Evolutionary conservation across 179 eudicot genomes (phyloP), one percentile per base, ranked within the genome.

Genomic region (Beta lomatogona): DNA sequence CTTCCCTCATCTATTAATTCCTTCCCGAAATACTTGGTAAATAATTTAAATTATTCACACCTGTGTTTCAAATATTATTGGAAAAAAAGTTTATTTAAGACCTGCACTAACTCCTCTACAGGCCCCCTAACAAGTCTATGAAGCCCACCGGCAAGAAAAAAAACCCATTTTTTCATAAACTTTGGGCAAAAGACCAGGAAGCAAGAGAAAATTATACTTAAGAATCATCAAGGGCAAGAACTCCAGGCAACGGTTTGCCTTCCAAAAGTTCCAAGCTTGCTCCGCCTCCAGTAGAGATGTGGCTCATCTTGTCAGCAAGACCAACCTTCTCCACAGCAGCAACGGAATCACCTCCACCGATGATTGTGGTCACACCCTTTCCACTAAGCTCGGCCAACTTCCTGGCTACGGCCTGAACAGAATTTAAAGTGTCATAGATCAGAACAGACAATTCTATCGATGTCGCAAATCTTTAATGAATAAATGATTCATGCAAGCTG

Each of bases 301-400:
- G 96, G 90, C 94, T 92, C 96, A 92, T 92, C 82, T 88, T 86
- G 73, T 93, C 97, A 0, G 97, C 96, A 1, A 93, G 89, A 31
- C 97, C 97, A 55, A 83, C 97, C 86, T 92, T 93, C 87, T 93
- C 97, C 0, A 93, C 97, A 45, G 97, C 95, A 48, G 95, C 97
- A 73, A 93, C 95, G 0, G 97, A 93, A 80, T 93, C 97, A 6
- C 97, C 97, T 14, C 97, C 97, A 21, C 96, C 97, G 36, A 92
- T 91, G 84, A 92, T 92, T 45, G 96, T 92, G 15, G 96, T 92
- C 73, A 92, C 96, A 6, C 96, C 96, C 78, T 89, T 86, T 67
- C 88, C 91, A 63, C 94, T 88, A 3, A 92, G 82, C 12, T 89
- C 94, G 22, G 95, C 97, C 87, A 93, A 76, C 83, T 92, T 89